phyloP scores from a whole-genome alignment of 345 rosid species.

The Eucalyptus dawsonii region DNA sequence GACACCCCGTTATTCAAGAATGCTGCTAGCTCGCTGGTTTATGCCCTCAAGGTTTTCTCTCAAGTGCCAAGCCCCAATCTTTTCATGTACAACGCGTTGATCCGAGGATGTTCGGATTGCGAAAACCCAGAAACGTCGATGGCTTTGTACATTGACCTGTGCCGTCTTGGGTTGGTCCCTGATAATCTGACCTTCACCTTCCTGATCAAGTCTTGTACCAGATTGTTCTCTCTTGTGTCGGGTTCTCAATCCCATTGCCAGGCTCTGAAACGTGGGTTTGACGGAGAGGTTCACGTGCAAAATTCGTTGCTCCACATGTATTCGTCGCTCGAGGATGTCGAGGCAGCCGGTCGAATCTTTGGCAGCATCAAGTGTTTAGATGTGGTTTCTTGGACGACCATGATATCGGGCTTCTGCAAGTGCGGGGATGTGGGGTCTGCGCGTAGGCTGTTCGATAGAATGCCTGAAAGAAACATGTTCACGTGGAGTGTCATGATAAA shows the following conservation, averaged over 20 bases:
- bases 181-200: slow-evolving; percentile 70
- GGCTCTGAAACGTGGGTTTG: slow-evolving; percentile 34
- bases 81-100: slow-evolving; percentile 41
- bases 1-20: background rate
- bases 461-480: slow-evolving; percentile 62
- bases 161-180: slow-evolving; percentile 18
- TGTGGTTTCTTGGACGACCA: slow-evolving; percentile 71
- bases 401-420: slow-evolving; percentile 35
- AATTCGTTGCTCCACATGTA: slow-evolving; percentile 68
- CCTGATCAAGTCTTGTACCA: slow-evolving; percentile 37
- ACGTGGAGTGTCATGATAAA: slow-evolving; percentile 71
- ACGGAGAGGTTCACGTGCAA: slow-evolving; percentile 41
- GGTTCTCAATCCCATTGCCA: slow-evolving; percentile 60
- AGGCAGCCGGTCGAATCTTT: slow-evolving; percentile 34
- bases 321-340: slow-evolving; percentile 25
- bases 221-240: slow-evolving; percentile 11
- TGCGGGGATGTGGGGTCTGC: slow-evolving; percentile 35
- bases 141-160: slow-evolving; percentile 27
- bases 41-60: slow-evolving; percentile 30
- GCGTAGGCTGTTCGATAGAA: slow-evolving; percentile 53
- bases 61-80: slow-evolving; percentile 48
- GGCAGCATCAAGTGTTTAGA: slow-evolving; percentile 15
- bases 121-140: slow-evolving; percentile 23
- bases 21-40: slow-evolving; percentile 6
- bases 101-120: slow-evolving; percentile 35